Evolutionary conservation across 768 basidiomycete genomes (phyloP).

Genomic region (Suillus brevipes): DNA sequence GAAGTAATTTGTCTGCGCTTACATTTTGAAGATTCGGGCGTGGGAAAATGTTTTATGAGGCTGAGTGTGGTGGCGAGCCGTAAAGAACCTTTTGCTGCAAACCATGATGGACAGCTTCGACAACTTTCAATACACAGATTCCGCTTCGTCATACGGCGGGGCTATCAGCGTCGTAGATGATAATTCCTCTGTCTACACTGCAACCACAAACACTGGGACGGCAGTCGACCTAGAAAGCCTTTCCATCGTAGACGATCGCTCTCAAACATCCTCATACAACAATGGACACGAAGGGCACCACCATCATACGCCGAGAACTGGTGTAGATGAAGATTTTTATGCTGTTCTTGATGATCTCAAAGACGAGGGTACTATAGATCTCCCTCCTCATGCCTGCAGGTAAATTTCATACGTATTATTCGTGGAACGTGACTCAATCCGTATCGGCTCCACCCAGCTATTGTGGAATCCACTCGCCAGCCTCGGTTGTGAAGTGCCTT

Average conservation of each 20-base stretch:
- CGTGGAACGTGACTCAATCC: conserved; percentile 11
- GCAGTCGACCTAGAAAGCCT: conserved; percentile 66
- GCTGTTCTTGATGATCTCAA: conserved; percentile 87
- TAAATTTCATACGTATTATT: conserved; percentile 35
- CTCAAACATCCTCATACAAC: conserved; percentile 36
- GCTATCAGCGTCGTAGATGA: conserved; percentile 72
- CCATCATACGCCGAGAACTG: conserved; percentile 31
- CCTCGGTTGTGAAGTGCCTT: conserved; percentile 94
- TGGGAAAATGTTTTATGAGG: background rate
- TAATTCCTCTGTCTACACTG: conserved; percentile 78
- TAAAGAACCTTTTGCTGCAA: conserved; percentile 14
- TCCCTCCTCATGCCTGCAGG: conserved; percentile 97
- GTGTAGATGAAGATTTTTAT: conserved; percentile 84
- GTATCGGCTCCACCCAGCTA: conserved; percentile 55
- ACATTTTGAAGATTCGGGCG: background rate
- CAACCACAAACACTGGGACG: conserved; percentile 59
- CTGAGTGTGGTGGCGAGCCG: background rate
- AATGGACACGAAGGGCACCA: conserved; percentile 36
- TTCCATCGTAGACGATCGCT: conserved; percentile 65
- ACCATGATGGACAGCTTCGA: conserved; percentile 75
- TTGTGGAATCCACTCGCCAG: conserved; percentile 96
- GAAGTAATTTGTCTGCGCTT: background rate
- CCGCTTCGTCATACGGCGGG: conserved; percentile 76
- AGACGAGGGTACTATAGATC: conserved; percentile 73
- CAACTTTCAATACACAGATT: conserved; percentile 77